Evolutionary conservation across 768 basidiomycete species (phyloP).

Genomic region (Boletus insuetus): DNA sequence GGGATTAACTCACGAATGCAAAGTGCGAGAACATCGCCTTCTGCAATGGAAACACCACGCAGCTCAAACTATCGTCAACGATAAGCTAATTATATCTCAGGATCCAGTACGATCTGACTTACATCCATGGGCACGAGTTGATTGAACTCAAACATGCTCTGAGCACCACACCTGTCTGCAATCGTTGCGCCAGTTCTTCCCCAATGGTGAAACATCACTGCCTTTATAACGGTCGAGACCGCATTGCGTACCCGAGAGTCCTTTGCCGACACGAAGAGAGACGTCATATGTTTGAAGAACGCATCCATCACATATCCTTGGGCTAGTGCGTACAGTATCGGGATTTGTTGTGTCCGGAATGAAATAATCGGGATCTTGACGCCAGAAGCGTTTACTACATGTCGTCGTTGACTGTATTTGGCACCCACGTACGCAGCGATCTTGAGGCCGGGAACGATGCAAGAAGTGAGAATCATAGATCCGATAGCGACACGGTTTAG

Average conservation of each 20-base stretch:
- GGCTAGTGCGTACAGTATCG: background rate
- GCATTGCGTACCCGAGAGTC: background rate
- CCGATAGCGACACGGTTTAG: background rate
- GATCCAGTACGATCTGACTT: background rate
- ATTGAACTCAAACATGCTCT: background rate
- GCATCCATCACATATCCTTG: background rate
- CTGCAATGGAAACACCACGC: background rate
- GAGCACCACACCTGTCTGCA: constrained; percentile 1
- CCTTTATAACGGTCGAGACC: background rate
- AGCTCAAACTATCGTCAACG: background rate
- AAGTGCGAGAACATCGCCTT: background rate
- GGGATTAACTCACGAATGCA: background rate
- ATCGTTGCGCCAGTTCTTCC: background rate
- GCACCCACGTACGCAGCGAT: background rate
- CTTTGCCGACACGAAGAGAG: background rate
- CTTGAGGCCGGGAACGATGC: background rate
- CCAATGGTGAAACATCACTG: background rate
- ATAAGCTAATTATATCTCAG: background rate
- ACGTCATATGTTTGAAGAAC: background rate
- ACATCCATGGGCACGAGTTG: background rate
- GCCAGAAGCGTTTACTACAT: background rate
- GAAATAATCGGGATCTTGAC: background rate
- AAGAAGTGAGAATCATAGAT: background rate
- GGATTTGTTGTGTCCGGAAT: background rate
- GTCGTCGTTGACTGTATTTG: background rate